These are phyloP conservation scores for Raphanus hybrid DNA, from an alignment of 441 rosid species.

Conservation along the genomic window DNA sequence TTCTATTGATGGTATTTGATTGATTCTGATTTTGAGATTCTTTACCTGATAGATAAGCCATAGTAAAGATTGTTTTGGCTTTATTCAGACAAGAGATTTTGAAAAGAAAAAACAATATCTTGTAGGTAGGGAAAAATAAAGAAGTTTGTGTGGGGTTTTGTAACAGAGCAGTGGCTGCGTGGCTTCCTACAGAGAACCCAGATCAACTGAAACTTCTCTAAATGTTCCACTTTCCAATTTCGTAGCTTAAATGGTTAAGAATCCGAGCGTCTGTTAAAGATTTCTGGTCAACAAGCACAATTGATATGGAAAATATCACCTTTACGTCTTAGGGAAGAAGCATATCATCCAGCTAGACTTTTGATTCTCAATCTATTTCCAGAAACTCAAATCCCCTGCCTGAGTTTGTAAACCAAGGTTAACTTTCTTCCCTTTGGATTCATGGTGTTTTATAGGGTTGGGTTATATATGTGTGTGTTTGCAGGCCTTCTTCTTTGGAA, in stretches of 20 bases:
- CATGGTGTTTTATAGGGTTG: neutral
- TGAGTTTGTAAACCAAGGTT: constrained; percentile 85
- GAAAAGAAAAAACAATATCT: neutral
- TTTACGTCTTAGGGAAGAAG: constrained; percentile 63
- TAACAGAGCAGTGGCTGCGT: constrained; percentile 67
- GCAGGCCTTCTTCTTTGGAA: constrained; percentile 75
- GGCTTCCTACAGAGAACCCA: constrained; percentile 53
- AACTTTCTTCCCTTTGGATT: constrained; percentile 37
- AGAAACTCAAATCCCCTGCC: constrained; percentile 50
- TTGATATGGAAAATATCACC: constrained; percentile 67
- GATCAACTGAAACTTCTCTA: constrained; percentile 30
- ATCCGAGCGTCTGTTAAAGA: constrained; percentile 51
- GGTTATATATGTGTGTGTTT: constrained; percentile 29
- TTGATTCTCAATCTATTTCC: constrained; percentile 55
- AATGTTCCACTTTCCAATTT: constrained; percentile 44
- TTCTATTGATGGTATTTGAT: constrained; percentile 1
- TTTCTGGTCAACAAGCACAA: constrained; percentile 60
- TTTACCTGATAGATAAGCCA: constrained; percentile 18
- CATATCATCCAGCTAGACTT: constrained; percentile 57
- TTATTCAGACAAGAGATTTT: neutral
- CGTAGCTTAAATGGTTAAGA: constrained; percentile 39
- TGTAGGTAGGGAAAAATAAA: neutral
- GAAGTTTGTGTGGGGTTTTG: constrained; percentile 33
- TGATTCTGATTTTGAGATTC: constrained; percentile 17
- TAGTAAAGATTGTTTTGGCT: neutral